Conservation (phyloP, 2,329 filamentous ascomycete species). For the Phialophora verrucosa region DNA sequence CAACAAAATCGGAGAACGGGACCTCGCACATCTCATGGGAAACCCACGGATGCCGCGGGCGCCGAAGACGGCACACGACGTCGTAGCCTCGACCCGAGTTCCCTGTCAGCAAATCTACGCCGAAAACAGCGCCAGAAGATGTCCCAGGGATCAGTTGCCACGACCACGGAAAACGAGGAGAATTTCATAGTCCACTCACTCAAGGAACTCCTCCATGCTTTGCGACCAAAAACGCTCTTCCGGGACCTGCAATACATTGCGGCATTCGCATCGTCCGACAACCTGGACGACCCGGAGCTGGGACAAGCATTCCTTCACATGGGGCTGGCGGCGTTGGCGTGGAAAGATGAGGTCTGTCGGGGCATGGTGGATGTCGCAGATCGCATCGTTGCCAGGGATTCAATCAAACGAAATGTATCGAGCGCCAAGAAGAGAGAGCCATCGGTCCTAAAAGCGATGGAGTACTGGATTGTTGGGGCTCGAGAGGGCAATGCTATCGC, state of each 20-base stretch:
- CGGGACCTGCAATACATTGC: conserved; percentile 77
- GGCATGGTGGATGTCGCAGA: conserved; percentile 81
- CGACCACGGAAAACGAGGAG: conserved; percentile 19
- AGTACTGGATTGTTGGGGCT: conserved; percentile 90
- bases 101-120: conserved; percentile 20
- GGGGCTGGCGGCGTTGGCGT: conserved; percentile 80
- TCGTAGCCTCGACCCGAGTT: conserved; percentile 33
- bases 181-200: conserved; percentile 61
- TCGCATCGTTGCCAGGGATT: conserved; percentile 66
- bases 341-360: conserved; percentile 85
- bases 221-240: conserved; percentile 80
- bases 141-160: conserved; percentile 27
- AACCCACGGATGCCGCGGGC: not conserved
- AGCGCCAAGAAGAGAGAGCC: conserved; percentile 59
- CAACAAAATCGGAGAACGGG: conserved; percentile 8
- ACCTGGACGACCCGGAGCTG: conserved; percentile 63
- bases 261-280: conserved; percentile 63
- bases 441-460: conserved; percentile 78
- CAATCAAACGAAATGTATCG: conserved; percentile 43
- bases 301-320: conserved; percentile 89
- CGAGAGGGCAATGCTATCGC: conserved; percentile 88
- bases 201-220: conserved; percentile 69
- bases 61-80: conserved; percentile 23
- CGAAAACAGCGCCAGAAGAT: conserved; percentile 10
- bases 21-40: not conserved